Evolutionary conservation across 495 filamentous ascomycete genomes (phyloP), one percentile per base, ranked within the genome.

Genomic region (Xylaria acuta): DNA sequence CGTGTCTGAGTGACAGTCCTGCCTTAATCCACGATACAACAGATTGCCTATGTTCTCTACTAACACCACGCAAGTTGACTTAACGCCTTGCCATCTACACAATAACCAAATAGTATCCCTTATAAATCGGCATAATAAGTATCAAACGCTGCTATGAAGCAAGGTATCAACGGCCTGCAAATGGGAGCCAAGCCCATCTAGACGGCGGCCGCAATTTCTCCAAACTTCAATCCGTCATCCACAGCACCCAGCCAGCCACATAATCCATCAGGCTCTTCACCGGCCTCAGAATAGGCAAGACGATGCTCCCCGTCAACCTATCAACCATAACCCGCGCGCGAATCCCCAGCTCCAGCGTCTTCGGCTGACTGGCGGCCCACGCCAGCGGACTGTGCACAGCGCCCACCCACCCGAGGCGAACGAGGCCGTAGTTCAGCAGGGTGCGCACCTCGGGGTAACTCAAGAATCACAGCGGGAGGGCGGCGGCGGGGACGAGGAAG

Each of bases 401-500:
- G 4, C 71, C 68, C 3, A 72, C 20, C 76, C 68, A 76, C 14
- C 72, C 67, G 18, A 76, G 60, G 25, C 49, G 30, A 1, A 71
- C 70, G 8, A 77, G 27, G 30, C 76, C 76, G 45, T 69, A 62
- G 32, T 76, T 36, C 2, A 77, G 40, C 25, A 75, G 12, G 16
- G 12, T 67, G 9, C 63, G 38, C 7, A 60, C 16, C 64, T 73
- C 70, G 34, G n/a, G 70, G 12, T 59, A 67, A 25, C 49, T 64
- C 38, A 75, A 30, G 1, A 71, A 53, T 41, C 32, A 54, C 4
- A 62, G 20, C n/a, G 63, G 49, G 0, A 70, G 38, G 12, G 36
- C 2, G 12, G 22, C 43, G 5, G 72, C 70, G 5, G 60, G n/a
- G 0, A 73, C 7, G 0, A 75, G 70, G 34, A 69, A 73, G 1